phyloP scores from a whole-genome alignment of 495 filamentous ascomycete genomes.

The Talaromyces adpressus region DNA sequence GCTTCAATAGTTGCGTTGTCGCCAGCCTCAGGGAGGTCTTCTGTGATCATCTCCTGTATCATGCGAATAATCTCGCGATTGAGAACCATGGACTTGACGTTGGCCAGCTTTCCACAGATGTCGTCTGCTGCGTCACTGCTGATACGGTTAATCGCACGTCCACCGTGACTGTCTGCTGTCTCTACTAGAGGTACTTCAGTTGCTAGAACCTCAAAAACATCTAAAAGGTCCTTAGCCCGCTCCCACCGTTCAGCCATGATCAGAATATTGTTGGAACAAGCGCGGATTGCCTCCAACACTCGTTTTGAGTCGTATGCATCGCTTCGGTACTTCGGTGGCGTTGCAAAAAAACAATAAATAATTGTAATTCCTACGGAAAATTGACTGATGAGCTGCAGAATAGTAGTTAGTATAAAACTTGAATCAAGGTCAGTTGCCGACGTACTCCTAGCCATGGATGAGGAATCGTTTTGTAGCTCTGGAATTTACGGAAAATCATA shows the following conservation, averaged over 20 bases:
- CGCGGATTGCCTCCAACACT: not conserved
- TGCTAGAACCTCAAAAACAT: not conserved
- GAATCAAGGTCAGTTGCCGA: not conserved
- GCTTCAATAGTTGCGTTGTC: not conserved
- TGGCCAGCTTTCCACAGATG: not conserved
- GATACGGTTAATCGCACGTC: not conserved
- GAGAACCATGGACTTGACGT: not conserved
- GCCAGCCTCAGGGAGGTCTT: not conserved
- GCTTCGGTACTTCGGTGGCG: not conserved
- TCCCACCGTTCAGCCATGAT: not conserved
- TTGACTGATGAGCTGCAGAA: not conserved
- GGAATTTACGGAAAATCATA: not conserved
- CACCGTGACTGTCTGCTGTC: not conserved
- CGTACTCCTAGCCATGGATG: not conserved
- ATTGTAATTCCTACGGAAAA: not conserved
- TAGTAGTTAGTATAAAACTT: not conserved
- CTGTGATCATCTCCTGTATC: not conserved
- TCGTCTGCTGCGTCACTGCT: not conserved
- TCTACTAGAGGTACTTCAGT: not conserved
- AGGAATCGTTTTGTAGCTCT: not conserved
- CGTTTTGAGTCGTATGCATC: not conserved
- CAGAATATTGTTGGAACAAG: not conserved
- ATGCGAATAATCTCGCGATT: not conserved
- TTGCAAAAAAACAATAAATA: not conserved
- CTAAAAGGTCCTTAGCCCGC: not conserved